Conservation (phyloP, 305 asterid species). For the Fraxinus ornus region DNA sequence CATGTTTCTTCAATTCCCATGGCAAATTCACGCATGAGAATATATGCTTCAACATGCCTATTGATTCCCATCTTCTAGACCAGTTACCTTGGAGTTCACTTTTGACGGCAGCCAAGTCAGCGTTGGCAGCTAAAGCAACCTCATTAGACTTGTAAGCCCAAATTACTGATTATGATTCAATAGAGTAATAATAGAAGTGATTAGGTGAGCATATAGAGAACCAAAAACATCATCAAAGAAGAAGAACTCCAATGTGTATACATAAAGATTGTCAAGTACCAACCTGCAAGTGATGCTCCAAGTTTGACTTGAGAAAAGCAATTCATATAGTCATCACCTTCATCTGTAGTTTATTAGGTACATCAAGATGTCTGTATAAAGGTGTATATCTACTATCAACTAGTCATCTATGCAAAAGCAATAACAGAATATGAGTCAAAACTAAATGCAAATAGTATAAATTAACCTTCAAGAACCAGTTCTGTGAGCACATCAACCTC, state of each 20-base stretch:
- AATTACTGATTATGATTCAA: slow-evolving; percentile 54
- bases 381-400: slow-evolving; percentile 13
- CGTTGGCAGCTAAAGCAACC: slow-evolving; percentile 58
- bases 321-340: slow-evolving; percentile 43
- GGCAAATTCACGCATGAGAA: slow-evolving; percentile 49
- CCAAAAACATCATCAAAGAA: slow-evolving; percentile 21
- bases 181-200: slow-evolving; percentile 14
- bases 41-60: slow-evolving; percentile 65
- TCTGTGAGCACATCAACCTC: slow-evolving; percentile 47
- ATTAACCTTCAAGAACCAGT: slow-evolving; percentile 51
- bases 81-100: slow-evolving; percentile 61
- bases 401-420: slow-evolving; percentile 8
- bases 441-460: slow-evolving; percentile 14
- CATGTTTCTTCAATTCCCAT: slow-evolving; percentile 61
- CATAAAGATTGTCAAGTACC: slow-evolving; percentile 19
- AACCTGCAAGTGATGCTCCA: slow-evolving; percentile 85
- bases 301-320: slow-evolving; percentile 75
- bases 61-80: slow-evolving; percentile 74
- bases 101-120: slow-evolving; percentile 50
- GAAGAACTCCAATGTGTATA: not conserved
- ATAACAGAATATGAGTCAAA: slow-evolving; percentile 2
- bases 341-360: slow-evolving; percentile 41
- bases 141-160: slow-evolving; percentile 71
- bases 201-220: slow-evolving; percentile 24
- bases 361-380: slow-evolving; percentile 6